Base-by-base conservation (phyloP, 2,329 filamentous ascomycete genomes). In the Aspergillus oerlinghausenensis region DNA sequence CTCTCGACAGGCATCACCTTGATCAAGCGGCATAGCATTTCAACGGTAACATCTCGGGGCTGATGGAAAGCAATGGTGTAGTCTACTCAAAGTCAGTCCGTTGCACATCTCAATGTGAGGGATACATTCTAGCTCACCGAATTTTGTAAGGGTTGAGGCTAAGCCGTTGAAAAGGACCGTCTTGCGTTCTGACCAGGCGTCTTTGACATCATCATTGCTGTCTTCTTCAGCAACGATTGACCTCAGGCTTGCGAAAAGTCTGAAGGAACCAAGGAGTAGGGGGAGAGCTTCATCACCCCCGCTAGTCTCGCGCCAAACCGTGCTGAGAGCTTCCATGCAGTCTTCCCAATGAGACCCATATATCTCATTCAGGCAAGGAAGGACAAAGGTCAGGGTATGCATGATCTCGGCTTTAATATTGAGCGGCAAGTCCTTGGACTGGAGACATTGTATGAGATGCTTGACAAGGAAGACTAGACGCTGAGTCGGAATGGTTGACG, bases 291-390 rank as follows among this genome's bases (percentile, higher is more conserved):
- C 70, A 17, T 84, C 78, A 6, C 79, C 76, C 1, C 73, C 71
- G 10, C 70, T 70, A 0, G 76, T 79, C 3, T 77, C 76, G 3
- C 77, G 74, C 85, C 87, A 89, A 0, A 85, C 73, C 7, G 75
- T 73, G 10, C 81, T 75, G 58, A 87, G 83, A 51, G 85, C 83
- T 35, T 83, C 78, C 19, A 91, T 73, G 0, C 82, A 73, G 50
- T 82, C 82, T 51, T 87, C 82, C 94, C 94, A 99, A 68, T 96
- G 90, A 0, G 89, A 84, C 0, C 93, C 94, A 65, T 96, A 97
- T 1, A 96, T 85, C 49, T 92, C 88, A 57, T 85, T 83, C 64
- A 97, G 87, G 43, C 82, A 83, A 1, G 90, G 89, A 0, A 97
- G 73, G 3, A 96, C 76, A 3, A 78, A 74, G 1, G 73, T 69